Percentiles rank a stretch among this genome's conserved stretches.
phyloP scores from a whole-genome alignment of 495 filamentous ascomycete species.

The Penicillium silybi region DNA sequence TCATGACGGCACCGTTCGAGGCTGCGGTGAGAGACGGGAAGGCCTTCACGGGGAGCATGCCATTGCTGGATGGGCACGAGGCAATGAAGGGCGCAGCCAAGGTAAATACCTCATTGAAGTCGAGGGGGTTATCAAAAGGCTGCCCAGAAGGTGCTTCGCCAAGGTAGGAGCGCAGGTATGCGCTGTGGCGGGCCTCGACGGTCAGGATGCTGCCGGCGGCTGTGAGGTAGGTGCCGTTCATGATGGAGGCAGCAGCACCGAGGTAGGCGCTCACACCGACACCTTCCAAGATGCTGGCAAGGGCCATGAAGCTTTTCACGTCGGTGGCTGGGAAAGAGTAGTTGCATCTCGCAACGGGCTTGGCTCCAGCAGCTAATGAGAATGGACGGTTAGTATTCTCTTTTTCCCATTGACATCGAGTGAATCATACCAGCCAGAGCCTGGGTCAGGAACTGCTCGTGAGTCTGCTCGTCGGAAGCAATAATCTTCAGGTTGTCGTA shows the following conservation, averaged over 20 bases:
- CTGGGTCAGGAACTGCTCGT: constrained; percentile 53
- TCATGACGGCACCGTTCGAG: constrained; percentile 9
- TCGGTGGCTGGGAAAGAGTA: constrained; percentile 55
- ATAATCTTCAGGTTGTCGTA: constrained; percentile 51
- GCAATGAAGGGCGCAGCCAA: constrained; percentile 57
- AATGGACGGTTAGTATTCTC: background rate
- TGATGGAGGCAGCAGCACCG: constrained; percentile 56
- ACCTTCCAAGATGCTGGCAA: constrained; percentile 51
- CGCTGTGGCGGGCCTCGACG: constrained; percentile 57
- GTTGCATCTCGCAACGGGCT: constrained; percentile 49
- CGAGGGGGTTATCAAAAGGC: constrained; percentile 55
- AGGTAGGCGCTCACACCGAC: constrained; percentile 57
- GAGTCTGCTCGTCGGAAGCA: constrained; percentile 51
- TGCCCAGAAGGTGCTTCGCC: constrained; percentile 49
- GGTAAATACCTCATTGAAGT: constrained; percentile 57
- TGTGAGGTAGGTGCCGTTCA: constrained; percentile 50
- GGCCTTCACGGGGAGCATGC: constrained; percentile 52
- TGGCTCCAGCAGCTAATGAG: constrained; percentile 35
- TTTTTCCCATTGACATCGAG: no score
- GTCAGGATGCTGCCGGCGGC: constrained; percentile 60
- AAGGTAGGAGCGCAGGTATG: constrained; percentile 52
- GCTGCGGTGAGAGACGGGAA: constrained; percentile 43
- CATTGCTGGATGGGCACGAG: constrained; percentile 52
- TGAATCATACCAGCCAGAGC: constrained; percentile 39
- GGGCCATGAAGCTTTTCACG: constrained; percentile 44